Evolutionary conservation across 495 filamentous ascomycete species (phyloP), one percentile per base, ranked within the genome.

Genomic region (Choiromyces venosus): DNA sequence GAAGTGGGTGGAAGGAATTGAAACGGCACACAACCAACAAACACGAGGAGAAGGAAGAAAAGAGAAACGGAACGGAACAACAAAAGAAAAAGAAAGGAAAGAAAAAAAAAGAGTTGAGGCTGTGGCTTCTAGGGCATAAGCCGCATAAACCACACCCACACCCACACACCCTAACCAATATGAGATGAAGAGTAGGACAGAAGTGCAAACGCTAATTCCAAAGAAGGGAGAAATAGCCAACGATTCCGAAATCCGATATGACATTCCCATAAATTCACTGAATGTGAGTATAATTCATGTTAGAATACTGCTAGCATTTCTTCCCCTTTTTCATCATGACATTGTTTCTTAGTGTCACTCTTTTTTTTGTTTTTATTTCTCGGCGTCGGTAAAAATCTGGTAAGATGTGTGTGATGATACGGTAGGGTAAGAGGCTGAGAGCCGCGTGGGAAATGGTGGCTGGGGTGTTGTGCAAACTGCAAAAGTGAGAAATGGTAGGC

Each of bases 361-460:
- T 33, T 29, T 14, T 29, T 21, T 61, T 29, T 12, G 44, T n/a
- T 29, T 29, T 16, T 61, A 29, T 29, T 61, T 29, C 52, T n/a
- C 52, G 52, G 52, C 9, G 25, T 16, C 12, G 52, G 52, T 12
- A 18, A 5, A 61, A 5, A 33, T 61, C 2, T 61, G 10, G 52
- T 33, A 16, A n/a, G 44, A 25, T 52, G n/a, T 29, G 52, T 56
- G 4, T 52, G 44, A 52, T 46, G 42, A n/a, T 21, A 46, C n/a
- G 42, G 19, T 46, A 46, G 42, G n/a, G n/a, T 33, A 71, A 38
- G 75, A 77, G 75, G 75, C 75, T 77, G 75, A 77, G 76, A 77
- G 69, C 66, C 75, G 75, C 75, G 75, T 77, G 74, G 74, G 52
- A 33, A 12, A 33, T 33, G 25, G 52, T 61, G 52, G 52, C 52